phyloP scores from a whole-genome alignment of 176 grass and related monocot species.

The Cenchrus fungigraminus region DNA sequence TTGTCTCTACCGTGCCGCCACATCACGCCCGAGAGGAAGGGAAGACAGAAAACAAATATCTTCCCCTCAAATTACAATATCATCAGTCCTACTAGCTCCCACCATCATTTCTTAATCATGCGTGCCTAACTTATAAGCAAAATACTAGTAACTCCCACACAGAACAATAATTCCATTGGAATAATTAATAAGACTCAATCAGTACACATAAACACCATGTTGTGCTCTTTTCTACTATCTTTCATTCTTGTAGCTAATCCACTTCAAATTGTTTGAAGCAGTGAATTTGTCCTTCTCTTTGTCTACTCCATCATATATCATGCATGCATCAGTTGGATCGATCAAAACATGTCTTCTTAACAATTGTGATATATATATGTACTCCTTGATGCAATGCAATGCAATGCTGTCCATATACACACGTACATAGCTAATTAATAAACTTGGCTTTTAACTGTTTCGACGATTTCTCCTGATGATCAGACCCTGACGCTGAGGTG shows the following conservation, averaged over 20 bases:
- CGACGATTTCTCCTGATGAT: background rate
- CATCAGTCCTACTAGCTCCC: conserved; percentile 54
- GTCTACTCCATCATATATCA: background rate
- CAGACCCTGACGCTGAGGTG: conserved; percentile 95
- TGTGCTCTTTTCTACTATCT: conserved; percentile 11
- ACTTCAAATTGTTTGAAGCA: background rate
- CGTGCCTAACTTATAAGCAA: conserved; percentile 41
- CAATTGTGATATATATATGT: too few species aligned
- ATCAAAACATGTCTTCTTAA: background rate
- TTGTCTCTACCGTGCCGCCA: conserved; percentile 44
- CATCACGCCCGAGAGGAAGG: conserved; percentile 20
- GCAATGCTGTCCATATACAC: background rate
- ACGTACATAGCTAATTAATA: background rate
- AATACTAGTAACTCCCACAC: conserved; percentile 18
- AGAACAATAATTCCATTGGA: conserved; percentile 31
- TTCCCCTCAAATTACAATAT: conserved; percentile 35
- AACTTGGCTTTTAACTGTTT: background rate
- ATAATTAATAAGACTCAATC: conserved; percentile 31
- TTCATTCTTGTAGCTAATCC: conserved; percentile 18
- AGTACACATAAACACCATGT: conserved; percentile 14
- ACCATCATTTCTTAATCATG: conserved; percentile 44
- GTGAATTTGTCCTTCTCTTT: background rate
- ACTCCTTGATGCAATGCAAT: background rate
- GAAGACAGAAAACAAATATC: conserved; percentile 26
- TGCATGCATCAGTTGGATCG: background rate